These are phyloP conservation scores for Kokia cookei DNA, from an alignment of 441 rosid genomes.

Conservation along the genomic window DNA sequence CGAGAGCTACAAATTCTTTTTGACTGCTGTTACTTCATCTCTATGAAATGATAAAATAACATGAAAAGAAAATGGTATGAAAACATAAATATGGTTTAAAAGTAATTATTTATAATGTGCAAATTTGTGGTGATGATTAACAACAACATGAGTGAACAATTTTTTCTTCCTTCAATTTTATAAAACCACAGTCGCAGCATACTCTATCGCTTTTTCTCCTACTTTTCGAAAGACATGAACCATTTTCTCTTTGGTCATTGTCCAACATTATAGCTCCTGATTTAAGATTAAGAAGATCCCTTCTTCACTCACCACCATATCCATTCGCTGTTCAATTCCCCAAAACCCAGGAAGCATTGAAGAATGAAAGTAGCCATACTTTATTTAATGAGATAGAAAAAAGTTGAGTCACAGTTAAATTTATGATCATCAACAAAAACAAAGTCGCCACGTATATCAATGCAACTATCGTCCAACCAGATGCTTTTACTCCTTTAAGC, in stretches of 20 bases:
- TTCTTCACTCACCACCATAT: not conserved
- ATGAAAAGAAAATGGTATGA: not conserved
- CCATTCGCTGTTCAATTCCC: conserved; percentile 9
- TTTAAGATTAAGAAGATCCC: conserved; percentile 14
- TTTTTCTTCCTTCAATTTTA: not conserved
- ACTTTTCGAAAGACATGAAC: no score
- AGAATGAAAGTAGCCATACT: conserved; percentile 4
- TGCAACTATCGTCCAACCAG: conserved; percentile 4
- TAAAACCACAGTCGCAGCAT: no score
- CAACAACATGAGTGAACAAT: not conserved
- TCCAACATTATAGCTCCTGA: not conserved
- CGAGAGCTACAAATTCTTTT: not conserved
- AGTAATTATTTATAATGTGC: not conserved
- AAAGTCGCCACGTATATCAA: not conserved
- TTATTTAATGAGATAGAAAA: not conserved
- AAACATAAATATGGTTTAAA: not conserved
- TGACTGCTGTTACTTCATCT: not conserved
- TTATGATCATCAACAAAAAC: not conserved
- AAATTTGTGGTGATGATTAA: not conserved
- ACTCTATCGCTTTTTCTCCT: no score
- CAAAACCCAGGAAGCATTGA: conserved; percentile 28
- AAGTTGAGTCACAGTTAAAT: conserved; percentile 20
- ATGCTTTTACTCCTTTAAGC: conserved; percentile 13
- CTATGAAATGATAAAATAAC: not conserved
- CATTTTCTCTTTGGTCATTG: not conserved